phyloP scores from a whole-genome alignment of 1,284 basidiomycete species.

The Stygiomarasmius scandens region DNA sequence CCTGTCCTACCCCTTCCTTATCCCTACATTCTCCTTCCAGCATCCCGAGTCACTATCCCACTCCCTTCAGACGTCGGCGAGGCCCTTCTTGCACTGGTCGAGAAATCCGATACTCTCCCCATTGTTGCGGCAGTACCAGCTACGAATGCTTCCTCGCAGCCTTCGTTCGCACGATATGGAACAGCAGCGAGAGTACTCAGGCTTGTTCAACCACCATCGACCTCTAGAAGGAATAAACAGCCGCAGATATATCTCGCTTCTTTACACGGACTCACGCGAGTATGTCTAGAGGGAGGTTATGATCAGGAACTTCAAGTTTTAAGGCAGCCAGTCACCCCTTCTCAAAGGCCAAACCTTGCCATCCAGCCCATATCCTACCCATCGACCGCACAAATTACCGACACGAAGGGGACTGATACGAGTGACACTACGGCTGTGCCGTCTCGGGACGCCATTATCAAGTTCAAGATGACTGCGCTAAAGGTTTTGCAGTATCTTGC shows the following conservation, averaged over 20 bases:
- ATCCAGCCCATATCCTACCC: constrained; percentile 19
- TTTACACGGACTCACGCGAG: constrained; percentile 50
- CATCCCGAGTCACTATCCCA: constrained; percentile 63
- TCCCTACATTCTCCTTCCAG: constrained; percentile 69
- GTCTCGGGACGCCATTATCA: constrained; percentile 54
- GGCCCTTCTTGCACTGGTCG: constrained; percentile 59
- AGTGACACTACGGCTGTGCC: constrained; percentile 48
- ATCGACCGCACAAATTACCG: constrained; percentile 6
- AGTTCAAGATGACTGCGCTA: constrained; percentile 68
- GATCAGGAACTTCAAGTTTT: constrained; percentile 13
- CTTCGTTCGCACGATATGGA: constrained; percentile 41
- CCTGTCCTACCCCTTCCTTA: constrained; percentile 63
- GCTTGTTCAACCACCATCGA: constrained; percentile 45
- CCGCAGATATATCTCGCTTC: constrained; percentile 58
- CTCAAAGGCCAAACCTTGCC: constrained; percentile 26
- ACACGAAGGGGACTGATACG: constrained; percentile 31
- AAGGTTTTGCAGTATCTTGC: constrained; percentile 68
- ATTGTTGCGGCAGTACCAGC: constrained; percentile 69
- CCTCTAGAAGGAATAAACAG: constrained; percentile 28
- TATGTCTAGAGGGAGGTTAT: constrained; percentile 40
- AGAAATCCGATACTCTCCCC: constrained; percentile 62
- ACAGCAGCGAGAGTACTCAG: constrained; percentile 63
- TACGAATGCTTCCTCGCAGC: constrained; percentile 25
- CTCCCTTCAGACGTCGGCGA: constrained; percentile 60
- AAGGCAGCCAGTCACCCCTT: constrained; percentile 1